These are phyloP conservation scores for Panaeolus cyanescens DNA, from an alignment of 768 basidiomycete genomes.

Conservation along the genomic window DNA sequence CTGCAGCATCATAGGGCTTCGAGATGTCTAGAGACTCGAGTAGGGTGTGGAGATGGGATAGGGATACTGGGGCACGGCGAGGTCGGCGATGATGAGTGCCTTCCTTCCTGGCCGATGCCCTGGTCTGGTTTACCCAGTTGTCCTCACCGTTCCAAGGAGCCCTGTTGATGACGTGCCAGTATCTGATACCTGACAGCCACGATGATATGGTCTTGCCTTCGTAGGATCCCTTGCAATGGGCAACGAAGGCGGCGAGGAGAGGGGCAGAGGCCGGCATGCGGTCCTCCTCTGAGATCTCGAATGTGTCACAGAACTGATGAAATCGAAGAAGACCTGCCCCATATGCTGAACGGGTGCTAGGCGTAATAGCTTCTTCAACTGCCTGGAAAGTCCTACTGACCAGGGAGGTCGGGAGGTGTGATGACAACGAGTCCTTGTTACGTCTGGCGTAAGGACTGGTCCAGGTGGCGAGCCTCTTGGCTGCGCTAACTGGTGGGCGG, in stretches of 20 bases:
- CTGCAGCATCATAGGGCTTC: conserved; percentile 29
- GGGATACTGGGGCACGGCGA: conserved; percentile 33
- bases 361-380: conserved; percentile 14
- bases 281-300: conserved; percentile 20
- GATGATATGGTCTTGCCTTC: conserved; percentile 12
- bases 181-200: conserved; percentile 30
- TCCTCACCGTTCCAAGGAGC: conserved; percentile 37
- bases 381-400: not conserved
- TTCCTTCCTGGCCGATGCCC: conserved; percentile 17
- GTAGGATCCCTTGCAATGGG: not conserved
- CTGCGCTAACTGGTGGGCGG: conserved; percentile 17
- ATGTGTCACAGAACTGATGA: conserved; percentile 35
- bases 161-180: conserved; percentile 32
- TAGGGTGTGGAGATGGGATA: conserved; percentile 31
- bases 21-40: conserved; percentile 18
- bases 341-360: conserved; percentile 23
- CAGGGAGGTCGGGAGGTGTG: conserved; percentile 11
- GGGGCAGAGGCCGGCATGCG: conserved; percentile 29
- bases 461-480: conserved; percentile 15
- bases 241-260: conserved; percentile 26
- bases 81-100: conserved; percentile 17
- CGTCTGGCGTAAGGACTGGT: conserved; percentile 12
- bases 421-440: not conserved
- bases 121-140: conserved; percentile 18
- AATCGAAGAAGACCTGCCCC: conserved; percentile 32